These are phyloP conservation scores for Amanita phalloides DNA, from an alignment of 768 basidiomycete species.

Conservation along the genomic window DNA sequence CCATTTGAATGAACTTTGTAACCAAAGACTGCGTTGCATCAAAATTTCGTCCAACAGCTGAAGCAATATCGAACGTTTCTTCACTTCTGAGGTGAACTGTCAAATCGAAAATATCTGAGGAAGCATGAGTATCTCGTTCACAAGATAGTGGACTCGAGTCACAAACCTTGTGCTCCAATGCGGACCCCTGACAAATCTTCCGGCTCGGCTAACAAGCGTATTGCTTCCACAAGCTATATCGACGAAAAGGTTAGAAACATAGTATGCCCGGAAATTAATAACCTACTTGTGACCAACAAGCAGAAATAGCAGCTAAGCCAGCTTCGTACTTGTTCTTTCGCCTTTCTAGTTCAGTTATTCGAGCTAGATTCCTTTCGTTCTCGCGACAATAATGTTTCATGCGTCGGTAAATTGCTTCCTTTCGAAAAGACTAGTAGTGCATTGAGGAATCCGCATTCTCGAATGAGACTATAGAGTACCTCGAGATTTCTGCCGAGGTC, in stretches of 20 bases:
- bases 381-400: conserved; percentile 80
- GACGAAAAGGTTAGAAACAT: neutral
- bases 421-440: conserved; percentile 59
- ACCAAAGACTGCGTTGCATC: conserved; percentile 51
- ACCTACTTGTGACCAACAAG: conserved; percentile 71
- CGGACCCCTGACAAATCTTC: conserved; percentile 35
- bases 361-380: conserved; percentile 50
- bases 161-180: conserved; percentile 31
- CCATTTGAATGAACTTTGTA: conserved; percentile 40
- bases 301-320: conserved; percentile 61
- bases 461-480: conserved; percentile 27
- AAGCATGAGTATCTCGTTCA: conserved; percentile 1
- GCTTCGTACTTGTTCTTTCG: conserved; percentile 60
- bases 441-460: conserved; percentile 8
- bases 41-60: conserved; percentile 42
- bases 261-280: conserved; percentile 4
- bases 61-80: conserved; percentile 23
- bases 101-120: conserved; percentile 36
- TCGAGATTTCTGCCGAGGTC: conserved; percentile 50
- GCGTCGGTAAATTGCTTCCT: conserved; percentile 76
- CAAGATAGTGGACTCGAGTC: conserved; percentile 3
- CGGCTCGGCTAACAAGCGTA: conserved; percentile 45
- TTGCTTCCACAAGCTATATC: conserved; percentile 52
- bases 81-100: conserved; percentile 28
- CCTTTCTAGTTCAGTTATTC: conserved; percentile 54